Conservation (phyloP, 2,329 filamentous ascomycete genomes). For the Trichoderma semiorbis region DNA sequence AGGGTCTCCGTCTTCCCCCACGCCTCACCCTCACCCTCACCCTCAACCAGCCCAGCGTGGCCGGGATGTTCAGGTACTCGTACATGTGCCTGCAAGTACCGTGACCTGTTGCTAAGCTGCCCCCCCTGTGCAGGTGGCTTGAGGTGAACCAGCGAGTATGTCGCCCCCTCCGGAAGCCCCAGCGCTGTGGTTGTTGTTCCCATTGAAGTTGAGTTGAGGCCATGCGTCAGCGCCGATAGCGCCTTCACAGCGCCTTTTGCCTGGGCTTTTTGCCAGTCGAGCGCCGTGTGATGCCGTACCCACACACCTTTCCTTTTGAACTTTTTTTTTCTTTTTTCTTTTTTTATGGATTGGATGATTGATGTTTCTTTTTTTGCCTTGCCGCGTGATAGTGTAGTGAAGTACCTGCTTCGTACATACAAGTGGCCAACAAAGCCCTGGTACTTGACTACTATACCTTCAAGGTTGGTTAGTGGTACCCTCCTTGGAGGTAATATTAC, state of each 20-base stretch:
- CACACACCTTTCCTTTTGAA: not conserved
- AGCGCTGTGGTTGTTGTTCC: slow-evolving; percentile 7
- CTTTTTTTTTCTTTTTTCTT: not conserved
- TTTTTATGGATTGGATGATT: not conserved
- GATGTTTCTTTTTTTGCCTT: not conserved
- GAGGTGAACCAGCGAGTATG: slow-evolving; percentile 1
- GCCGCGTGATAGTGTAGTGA: not conserved
- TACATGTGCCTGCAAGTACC: not conserved
- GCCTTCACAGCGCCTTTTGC: slow-evolving; percentile 5
- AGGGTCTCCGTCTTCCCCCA: slow-evolving; percentile 5
- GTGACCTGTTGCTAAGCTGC: not conserved
- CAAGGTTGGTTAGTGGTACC: not conserved
- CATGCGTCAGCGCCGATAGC: slow-evolving; percentile 15
- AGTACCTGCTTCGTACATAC: not conserved
- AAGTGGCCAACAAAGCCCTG: not conserved
- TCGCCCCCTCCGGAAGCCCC: slow-evolving; percentile 10
- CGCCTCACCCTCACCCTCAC: slow-evolving; percentile 1
- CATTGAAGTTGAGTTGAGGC: not conserved
- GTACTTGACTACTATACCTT: not conserved
- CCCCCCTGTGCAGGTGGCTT: slow-evolving; percentile 13
- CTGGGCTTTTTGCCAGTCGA: not conserved
- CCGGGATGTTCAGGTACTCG: not conserved
- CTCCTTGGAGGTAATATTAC: not conserved
- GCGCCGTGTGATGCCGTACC: slow-evolving; percentile 7
- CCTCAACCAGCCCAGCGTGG: not conserved